A percentile compares a stretch with the other conserved stretches of the same genome.
phyloP scores from a whole-genome alignment of 768 basidiomycete species.

The Phallus indusiatus region DNA sequence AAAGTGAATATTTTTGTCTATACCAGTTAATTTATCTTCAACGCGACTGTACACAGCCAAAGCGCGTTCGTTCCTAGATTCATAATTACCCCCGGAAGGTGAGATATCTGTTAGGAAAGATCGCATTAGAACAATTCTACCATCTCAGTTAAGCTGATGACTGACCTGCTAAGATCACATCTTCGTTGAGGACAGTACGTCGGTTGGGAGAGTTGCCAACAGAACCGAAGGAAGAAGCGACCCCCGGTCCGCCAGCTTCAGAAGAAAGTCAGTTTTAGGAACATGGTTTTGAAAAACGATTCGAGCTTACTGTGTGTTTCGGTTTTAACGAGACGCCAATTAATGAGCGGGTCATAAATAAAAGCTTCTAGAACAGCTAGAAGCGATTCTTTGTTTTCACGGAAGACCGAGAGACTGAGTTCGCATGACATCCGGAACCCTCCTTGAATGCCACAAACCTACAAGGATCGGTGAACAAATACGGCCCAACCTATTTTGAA shows the following conservation, averaged over 20 bases:
- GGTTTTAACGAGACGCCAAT: constrained; percentile 28
- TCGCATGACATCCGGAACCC: constrained; percentile 36
- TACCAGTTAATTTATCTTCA: constrained; percentile 35
- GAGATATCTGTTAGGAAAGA: constrained; percentile 9
- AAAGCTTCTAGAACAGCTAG: constrained; percentile 42
- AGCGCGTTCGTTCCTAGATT: constrained; percentile 34
- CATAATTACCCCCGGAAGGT: constrained; percentile 22
- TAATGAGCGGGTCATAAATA: constrained; percentile 40
- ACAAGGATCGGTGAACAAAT: constrained; percentile 1
- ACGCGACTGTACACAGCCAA: constrained; percentile 37
- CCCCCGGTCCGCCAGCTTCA: constrained; percentile 44
- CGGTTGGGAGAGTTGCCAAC: constrained; percentile 17
- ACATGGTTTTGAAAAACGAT: constrained; percentile 20
- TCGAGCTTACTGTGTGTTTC: constrained; percentile 20
- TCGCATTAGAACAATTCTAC: background rate
- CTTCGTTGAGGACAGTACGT: constrained; percentile 28
- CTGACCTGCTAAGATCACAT: constrained; percentile 30
- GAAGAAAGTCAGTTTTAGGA: constrained; percentile 41
- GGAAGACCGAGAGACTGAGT: constrained; percentile 35
- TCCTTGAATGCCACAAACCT: constrained; percentile 38
- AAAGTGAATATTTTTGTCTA: background rate
- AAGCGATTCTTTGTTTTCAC: constrained; percentile 39
- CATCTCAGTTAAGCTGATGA: background rate
- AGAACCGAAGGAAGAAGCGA: background rate
- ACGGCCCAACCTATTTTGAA: background rate